A percentile compares a stretch with the other conserved stretches of the same genome.
Conservation (phyloP, 768 basidiomycete species). For the Goffeauzyma gilvescens region DNA sequence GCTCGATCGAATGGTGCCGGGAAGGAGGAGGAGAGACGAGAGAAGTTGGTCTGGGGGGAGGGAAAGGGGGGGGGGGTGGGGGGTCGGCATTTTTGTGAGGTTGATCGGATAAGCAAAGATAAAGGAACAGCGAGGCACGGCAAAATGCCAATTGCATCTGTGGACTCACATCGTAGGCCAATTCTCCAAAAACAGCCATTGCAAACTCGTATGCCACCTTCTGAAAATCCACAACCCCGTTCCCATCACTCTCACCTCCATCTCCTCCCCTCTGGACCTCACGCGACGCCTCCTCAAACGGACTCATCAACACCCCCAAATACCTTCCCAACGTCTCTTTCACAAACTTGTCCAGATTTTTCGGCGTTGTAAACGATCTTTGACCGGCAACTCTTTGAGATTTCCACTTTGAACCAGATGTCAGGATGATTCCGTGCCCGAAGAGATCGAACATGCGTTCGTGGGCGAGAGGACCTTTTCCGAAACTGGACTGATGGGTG, state of each 20-base stretch:
- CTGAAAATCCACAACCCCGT: conserved; percentile 11
- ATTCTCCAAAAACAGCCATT: conserved; percentile 16
- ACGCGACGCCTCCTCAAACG: neutral
- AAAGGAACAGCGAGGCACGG: too few relatives aligned
- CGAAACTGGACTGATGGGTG: conserved; percentile 12
- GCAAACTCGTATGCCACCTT: conserved; percentile 9
- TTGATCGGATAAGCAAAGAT: too few relatives aligned
- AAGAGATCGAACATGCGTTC: conserved; percentile 13
- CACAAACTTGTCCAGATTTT: conserved; percentile 7
- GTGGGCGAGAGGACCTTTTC: conserved; percentile 11
- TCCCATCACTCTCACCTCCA: neutral
- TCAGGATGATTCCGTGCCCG: conserved; percentile 17
- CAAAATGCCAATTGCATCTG: too few relatives aligned
- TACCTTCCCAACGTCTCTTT: neutral
- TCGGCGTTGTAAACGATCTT: conserved; percentile 9
- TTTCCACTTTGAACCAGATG: conserved; percentile 12
- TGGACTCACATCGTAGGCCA: conserved; percentile 21
- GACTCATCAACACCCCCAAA: neutral
- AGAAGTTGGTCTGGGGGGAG: conserved; percentile 7
- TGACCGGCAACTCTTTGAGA: conserved; percentile 15
- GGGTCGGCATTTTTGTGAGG: neutral
- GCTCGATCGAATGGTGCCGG: conserved; percentile 12
- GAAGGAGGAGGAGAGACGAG: conserved; percentile 2
- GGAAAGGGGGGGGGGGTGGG: neutral
- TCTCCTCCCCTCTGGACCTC: too few relatives aligned